Evolutionary conservation across 73 alveolate genomes (phyloP), one percentile per base, ranked within the genome.

Genomic region (Paramecium sonneborni): DNA sequence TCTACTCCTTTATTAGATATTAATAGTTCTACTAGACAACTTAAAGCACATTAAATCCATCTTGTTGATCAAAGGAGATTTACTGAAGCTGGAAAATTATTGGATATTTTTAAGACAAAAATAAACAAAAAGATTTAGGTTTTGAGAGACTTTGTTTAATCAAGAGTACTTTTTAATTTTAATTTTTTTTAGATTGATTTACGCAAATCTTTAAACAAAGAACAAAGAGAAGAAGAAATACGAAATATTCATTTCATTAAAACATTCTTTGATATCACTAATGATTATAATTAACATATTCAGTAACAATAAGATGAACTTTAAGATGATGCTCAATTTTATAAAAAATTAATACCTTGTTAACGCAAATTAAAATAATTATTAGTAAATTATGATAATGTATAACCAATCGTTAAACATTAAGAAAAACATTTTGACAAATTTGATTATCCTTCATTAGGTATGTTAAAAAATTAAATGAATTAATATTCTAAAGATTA

Each of bases 141-240:
- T 72, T 18, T 72, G 0, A 72, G 86, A 72, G 86, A 69, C 85
- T 69, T 69, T 30, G 52, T 69, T 28, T 57, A 57, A 57, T 57
- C 12, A 28, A 57, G 76, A 28, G 76, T 57, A 57, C 20, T 57
- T 57, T 18, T 24, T 15, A 57, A 57, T 1, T 6, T 18, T 24
- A 46, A 28, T 28, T 10, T 24, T 10, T 24, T n/a, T 21, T 30
- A 69, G 85, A 69, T 69, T 8, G 85, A 69, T 30, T 26, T 69
- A 15, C 20, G 85, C 1, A 69, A 32, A 30, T 30, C 56, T 2
- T 26, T 30, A 37, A 69, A 69, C 24, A 26, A 30, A 30, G 52
- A 69, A 14, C 14, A 69, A 69, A 69, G 85, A 32, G 85, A 69
- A 32, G 85, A 69, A 69, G 85, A 69, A 14, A 69, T 69, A 8